These are phyloP conservation scores for Coprinellus aureogranulatus DNA, from an alignment of 768 basidiomycete species.

Conservation along the genomic window DNA sequence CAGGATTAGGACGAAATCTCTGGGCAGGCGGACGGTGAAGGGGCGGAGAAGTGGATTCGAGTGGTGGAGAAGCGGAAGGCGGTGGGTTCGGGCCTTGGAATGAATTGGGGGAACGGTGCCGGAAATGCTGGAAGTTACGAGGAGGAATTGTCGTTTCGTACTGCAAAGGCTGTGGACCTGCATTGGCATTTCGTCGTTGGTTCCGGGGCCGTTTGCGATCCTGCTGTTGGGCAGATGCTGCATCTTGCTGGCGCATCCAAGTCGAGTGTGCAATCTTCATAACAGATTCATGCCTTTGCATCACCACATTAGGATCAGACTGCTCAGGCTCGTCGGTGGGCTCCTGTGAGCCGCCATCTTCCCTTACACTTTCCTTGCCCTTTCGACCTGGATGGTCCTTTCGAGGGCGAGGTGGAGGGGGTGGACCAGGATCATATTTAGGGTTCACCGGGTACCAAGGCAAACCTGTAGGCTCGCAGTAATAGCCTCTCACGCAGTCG, in stretches of 20 bases:
- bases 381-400: constrained; percentile 11
- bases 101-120: not conserved
- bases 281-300: constrained; percentile 1
- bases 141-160: no score
- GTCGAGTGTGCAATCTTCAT: constrained; percentile 4
- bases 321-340: not conserved
- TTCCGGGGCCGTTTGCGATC: not conserved
- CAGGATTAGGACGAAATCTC: not conserved
- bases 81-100: no score
- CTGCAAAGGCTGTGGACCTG: not conserved
- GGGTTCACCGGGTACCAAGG: constrained; percentile 63
- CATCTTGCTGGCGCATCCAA: not conserved
- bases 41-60: no score
- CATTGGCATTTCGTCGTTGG: not conserved
- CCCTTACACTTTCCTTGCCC: not conserved
- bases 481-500: constrained; percentile 44
- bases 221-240: not conserved
- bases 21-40: no score
- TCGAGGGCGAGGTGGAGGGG: constrained; percentile 44
- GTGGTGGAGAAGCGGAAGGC: no score
- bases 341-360: not conserved
- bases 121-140: not conserved
- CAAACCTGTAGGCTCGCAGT: constrained; percentile 42
- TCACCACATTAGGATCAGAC: not conserved
- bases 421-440: constrained; percentile 69